These are phyloP conservation scores for Diversispora epigaea DNA, from an alignment of 192 early-diverging fungal species.

Conservation along the genomic window DNA sequence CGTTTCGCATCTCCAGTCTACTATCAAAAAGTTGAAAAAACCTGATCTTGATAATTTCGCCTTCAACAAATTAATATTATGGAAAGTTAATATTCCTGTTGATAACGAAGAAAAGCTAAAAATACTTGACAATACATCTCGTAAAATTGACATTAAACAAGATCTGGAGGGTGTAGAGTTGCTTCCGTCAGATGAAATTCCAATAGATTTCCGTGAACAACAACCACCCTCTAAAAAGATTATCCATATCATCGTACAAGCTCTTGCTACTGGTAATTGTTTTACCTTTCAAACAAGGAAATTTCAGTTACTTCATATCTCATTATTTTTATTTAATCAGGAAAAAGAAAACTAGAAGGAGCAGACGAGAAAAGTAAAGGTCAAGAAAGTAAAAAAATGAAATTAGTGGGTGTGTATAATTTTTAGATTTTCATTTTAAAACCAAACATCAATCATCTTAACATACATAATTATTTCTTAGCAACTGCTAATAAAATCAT, in stretches of 20 bases:
- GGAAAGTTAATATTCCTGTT: slow-evolving; percentile 1
- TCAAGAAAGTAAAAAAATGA: too few species aligned
- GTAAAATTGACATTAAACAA: background rate
- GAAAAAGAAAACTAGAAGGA: too few species aligned
- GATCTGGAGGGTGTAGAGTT: background rate
- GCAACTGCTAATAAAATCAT: too few species aligned
- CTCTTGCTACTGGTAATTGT: background rate
- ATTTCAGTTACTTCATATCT: too few species aligned
- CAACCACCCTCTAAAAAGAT: background rate
- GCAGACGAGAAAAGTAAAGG: too few species aligned
- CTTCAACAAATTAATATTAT: background rate
- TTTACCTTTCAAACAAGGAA: too few species aligned
- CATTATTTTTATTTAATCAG: too few species aligned
- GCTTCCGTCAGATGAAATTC: background rate
- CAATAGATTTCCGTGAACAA: background rate
- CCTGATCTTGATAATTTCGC: slow-evolving; percentile 5
- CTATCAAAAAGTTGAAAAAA: slow-evolving; percentile 13
- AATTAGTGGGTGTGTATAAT: too few species aligned
- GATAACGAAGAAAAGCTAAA: background rate
- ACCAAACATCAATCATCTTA: too few species aligned
- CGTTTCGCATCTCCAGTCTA: slow-evolving; percentile 4
- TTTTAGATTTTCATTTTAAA: too few species aligned
- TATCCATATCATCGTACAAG: slow-evolving; percentile 6
- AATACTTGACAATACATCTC: background rate
- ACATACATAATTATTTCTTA: too few species aligned